Conservation (phyloP, 2,329 filamentous ascomycete species). For the Neofusicoccum kwambonambiense region DNA sequence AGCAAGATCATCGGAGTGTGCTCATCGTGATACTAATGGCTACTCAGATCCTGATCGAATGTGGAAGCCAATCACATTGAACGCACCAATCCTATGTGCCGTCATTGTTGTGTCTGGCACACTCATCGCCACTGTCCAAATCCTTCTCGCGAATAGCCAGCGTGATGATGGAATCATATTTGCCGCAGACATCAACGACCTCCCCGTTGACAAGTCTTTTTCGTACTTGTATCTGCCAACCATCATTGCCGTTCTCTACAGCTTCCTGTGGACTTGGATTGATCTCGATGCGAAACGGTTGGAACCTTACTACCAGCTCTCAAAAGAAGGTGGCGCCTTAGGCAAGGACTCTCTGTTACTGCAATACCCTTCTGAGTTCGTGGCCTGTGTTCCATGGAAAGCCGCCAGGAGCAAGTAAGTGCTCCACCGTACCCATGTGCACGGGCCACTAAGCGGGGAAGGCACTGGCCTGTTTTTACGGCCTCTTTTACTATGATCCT, state of each 20-base stretch:
- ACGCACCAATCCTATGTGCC: constrained; percentile 36
- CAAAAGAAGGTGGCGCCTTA: constrained; percentile 43
- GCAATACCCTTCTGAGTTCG: constrained; percentile 54
- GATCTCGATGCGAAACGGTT: constrained; percentile 59
- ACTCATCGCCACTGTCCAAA: constrained; percentile 48
- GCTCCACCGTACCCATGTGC: neutral
- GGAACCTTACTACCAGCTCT: constrained; percentile 61
- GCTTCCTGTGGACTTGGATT: constrained; percentile 59
- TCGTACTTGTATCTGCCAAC: constrained; percentile 56
- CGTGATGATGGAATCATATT: constrained; percentile 45
- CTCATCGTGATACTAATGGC: neutral
- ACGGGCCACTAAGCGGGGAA: constrained; percentile 22
- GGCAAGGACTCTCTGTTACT: constrained; percentile 51
- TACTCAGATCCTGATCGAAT: neutral
- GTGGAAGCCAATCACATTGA: constrained; percentile 43
- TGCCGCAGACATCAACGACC: constrained; percentile 31
- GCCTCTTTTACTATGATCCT: constrained; percentile 50
- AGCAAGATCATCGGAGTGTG: no score
- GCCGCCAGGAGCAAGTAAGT: constrained; percentile 35
- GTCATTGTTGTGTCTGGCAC: constrained; percentile 40
- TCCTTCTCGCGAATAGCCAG: constrained; percentile 43
- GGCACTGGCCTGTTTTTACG: constrained; percentile 56
- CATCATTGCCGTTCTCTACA: constrained; percentile 54
- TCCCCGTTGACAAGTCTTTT: constrained; percentile 40
- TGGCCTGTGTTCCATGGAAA: constrained; percentile 44